A percentile compares a stretch with the other conserved stretches of the same genome.
phyloP scores from a whole-genome alignment of 345 rosid genomes.

The Turritis glabra region DNA sequence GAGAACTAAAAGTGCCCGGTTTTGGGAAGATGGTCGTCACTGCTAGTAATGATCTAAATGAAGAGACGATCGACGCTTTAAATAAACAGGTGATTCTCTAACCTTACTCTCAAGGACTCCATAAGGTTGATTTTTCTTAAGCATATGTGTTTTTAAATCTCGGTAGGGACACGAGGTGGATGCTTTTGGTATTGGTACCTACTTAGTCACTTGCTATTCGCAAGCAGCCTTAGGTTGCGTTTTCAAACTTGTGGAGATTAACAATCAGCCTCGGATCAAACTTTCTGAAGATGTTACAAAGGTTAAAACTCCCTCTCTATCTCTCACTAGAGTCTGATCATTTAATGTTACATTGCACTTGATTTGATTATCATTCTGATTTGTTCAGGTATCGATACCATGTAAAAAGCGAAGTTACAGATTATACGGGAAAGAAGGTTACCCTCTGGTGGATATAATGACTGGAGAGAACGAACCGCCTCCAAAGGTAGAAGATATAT shows the following conservation, averaged over 20 bases:
- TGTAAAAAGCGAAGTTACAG: conserved; percentile 83
- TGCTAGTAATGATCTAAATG: conserved; percentile 96
- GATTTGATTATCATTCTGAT: conserved; percentile 11
- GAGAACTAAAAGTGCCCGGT: conserved; percentile 60
- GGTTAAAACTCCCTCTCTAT: conserved; percentile 44
- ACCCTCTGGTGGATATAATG: conserved; percentile 90
- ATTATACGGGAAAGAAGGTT: conserved; percentile 86
- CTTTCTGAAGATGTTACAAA: conserved; percentile 98
- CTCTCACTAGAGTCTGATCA: background rate
- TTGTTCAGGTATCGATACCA: conserved; percentile 82
- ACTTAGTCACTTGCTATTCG: conserved; percentile 89
- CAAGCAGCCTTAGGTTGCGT: conserved; percentile 98
- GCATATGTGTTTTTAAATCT: background rate
- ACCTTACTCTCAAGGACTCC: background rate
- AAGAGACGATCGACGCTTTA: conserved; percentile 95
- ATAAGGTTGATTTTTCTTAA: background rate
- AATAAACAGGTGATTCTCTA: conserved; percentile 74
- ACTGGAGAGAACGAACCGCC: conserved; percentile 87
- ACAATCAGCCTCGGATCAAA: conserved; percentile 91
- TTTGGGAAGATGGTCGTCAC: conserved; percentile 77
- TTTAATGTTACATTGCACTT: background rate
- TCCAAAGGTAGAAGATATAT: conserved; percentile 54
- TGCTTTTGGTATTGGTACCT: conserved; percentile 89
- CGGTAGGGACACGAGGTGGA: conserved; percentile 90
- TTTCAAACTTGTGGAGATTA: conserved; percentile 97